These are phyloP conservation scores for Xylaria polymorpha DNA, from an alignment of 2,329 filamentous ascomycete species.

Conservation along the genomic window DNA sequence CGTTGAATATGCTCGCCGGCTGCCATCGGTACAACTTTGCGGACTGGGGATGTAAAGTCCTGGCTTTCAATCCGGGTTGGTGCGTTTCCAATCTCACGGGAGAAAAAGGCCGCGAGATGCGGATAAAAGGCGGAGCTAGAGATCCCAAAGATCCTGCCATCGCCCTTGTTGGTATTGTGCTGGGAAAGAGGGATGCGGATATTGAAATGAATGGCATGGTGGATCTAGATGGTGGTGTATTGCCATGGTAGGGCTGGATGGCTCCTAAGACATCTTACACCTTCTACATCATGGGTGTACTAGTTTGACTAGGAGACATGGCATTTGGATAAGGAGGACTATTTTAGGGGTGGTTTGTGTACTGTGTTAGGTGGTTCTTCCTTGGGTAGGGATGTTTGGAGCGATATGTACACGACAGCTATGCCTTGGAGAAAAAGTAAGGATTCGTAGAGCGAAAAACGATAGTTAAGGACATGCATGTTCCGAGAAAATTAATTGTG, in stretches of 20 bases:
- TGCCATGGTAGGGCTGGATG: constrained; percentile 37
- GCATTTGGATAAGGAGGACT: background rate
- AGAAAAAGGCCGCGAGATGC: constrained; percentile 44
- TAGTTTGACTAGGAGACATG: background rate
- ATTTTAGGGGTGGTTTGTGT: background rate
- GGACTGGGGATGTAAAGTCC: constrained; percentile 50
- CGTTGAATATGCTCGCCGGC: constrained; percentile 53
- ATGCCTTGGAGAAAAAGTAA: background rate
- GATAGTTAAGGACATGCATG: background rate
- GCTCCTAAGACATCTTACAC: background rate
- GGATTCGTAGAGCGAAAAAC: background rate
- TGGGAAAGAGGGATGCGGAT: constrained; percentile 47
- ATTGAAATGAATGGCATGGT: constrained; percentile 43
- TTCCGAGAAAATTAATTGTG: too few species aligned
- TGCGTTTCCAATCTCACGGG: constrained; percentile 51
- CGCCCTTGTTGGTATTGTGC: constrained; percentile 44
- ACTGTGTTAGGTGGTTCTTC: background rate
- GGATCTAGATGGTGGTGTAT: constrained; percentile 41
- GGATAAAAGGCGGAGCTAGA: constrained; percentile 41
- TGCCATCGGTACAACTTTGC: constrained; percentile 46
- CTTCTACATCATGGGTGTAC: background rate
- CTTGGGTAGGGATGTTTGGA: background rate
- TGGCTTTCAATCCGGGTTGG: constrained; percentile 51
- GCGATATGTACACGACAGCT: background rate
- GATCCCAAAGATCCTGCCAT: constrained; percentile 46